A percentile compares a stretch with the other conserved stretches of the same genome.
Evolutionary conservation across 495 filamentous ascomycete species (phyloP).

Genomic region (Talaromyces wortmannii): DNA sequence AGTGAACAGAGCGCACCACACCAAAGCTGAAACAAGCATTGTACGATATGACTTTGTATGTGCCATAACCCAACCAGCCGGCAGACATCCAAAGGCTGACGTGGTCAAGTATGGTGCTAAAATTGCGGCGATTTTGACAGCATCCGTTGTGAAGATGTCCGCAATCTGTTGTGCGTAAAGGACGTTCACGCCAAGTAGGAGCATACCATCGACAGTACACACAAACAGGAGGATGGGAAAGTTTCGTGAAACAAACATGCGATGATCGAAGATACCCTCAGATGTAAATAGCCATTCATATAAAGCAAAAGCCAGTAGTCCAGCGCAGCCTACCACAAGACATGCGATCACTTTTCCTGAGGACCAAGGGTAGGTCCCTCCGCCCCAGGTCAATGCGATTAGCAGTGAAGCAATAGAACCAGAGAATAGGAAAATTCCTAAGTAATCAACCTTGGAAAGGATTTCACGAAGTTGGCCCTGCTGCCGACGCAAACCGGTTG

Average conservation of each 20-base stretch:
- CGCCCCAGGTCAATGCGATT: slow-evolving; percentile 50
- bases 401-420: slow-evolving; percentile 36
- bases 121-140: background rate
- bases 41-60: background rate
- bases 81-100: background rate
- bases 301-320: background rate
- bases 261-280: background rate
- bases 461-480: slow-evolving; percentile 14
- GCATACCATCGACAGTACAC: background rate
- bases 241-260: background rate
- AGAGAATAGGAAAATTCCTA: slow-evolving; percentile 46
- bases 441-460: slow-evolving; percentile 43
- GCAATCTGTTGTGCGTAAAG: background rate
- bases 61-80: background rate
- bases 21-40: background rate
- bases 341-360: slow-evolving; percentile 41
- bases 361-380: slow-evolving; percentile 45
- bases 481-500: slow-evolving; percentile 6
- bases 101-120: background rate
- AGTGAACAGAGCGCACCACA: background rate
- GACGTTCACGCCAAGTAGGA: background rate
- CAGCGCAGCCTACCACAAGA: background rate
- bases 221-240: background rate
- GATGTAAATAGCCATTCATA: slow-evolving; percentile 5
- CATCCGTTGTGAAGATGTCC: background rate